Evolutionary conservation across 2,329 filamentous ascomycete genomes (phyloP), one percentile per base, ranked within the genome.

Genomic region (Neonectria coccinea): DNA sequence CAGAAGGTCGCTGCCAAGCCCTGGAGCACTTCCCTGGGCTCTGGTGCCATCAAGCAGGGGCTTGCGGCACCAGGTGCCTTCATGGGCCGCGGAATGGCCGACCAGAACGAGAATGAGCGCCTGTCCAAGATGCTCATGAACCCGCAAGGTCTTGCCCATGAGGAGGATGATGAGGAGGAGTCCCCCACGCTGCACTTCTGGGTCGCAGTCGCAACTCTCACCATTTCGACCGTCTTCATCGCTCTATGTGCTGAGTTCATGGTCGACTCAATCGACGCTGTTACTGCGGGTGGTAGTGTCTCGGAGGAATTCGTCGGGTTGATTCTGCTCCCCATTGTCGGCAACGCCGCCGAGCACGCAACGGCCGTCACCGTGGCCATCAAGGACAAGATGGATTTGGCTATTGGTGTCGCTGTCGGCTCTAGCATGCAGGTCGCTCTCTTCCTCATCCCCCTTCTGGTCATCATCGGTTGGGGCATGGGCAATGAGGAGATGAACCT

Each of bases 331-430:
- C 92, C 92, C 9, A 93, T 94, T 71, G 92, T 94, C n/a, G 91
- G 92, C 42, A 94, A 94, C 72, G 92, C 92, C 2, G 92, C 91
- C 14, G 92, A 94, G 80, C 92, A 94, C 81, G 91, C 92, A 20
- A 94, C 92, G 0, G 92, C 92, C 7, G 91, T 94, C 58, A 92
- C 89, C 0, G 92, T 94, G 1, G 92, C 92, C 7, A 86, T 90
- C 71, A 93, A 94, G 83, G 92, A 94, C 79, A 94, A 94, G 80
- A 93, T 94, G 90, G 92, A 94, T 74, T 81, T 94, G 9, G 90
- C 92, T 3, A 94, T 94, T 67, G 92, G 91, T 74, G 91, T 94
- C 11, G 92, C 91, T 12, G 90, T 94, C 36, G 92, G 92, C 29
- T 92, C 89, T 11, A 92, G 89, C 71, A 94, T 95, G 79, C 92